A percentile compares a stretch with the other conserved stretches of the same genome.
These are phyloP conservation scores for Podaxis sp. DNA, from an alignment of 768 basidiomycete genomes.

Conservation along the genomic window DNA sequence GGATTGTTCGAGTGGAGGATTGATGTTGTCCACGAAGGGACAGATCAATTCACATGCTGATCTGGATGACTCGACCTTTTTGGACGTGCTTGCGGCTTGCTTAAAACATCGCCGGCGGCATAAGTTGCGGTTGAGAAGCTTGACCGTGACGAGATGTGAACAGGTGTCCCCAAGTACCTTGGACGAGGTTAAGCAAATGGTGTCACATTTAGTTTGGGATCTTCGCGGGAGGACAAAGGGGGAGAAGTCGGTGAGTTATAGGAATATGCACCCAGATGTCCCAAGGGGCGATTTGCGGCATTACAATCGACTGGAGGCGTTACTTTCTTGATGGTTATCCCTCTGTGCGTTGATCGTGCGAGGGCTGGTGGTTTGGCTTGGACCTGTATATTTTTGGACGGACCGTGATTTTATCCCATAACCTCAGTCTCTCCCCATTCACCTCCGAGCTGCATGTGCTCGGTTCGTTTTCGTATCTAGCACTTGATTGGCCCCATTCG, in stretches of 20 bases:
- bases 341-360: background rate
- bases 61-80: conserved; percentile 36
- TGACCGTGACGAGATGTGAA: conserved; percentile 31
- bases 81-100: conserved; percentile 32
- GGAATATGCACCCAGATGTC: conserved; percentile 17
- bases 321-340: conserved; percentile 14
- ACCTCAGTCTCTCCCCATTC: background rate
- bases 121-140: conserved; percentile 25
- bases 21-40: conserved; percentile 29
- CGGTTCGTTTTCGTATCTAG: background rate
- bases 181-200: conserved; percentile 21
- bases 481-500: background rate
- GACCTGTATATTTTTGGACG: conserved; percentile 8
- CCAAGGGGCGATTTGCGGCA: conserved; percentile 21
- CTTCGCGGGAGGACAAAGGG: conserved; percentile 22
- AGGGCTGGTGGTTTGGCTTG: conserved; percentile 1
- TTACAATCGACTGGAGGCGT: conserved; percentile 29
- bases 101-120: conserved; percentile 26
- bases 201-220: conserved; percentile 33
- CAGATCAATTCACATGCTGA: conserved; percentile 30
- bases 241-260: conserved; percentile 26
- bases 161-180: conserved; percentile 23
- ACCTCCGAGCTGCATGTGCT: background rate
- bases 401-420: background rate
- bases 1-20: conserved; percentile 35